Evolutionary conservation across 805 yeast genomes (phyloP), one percentile per base, ranked within the genome.

Genomic region (Jamesozyma gamospora): DNA sequence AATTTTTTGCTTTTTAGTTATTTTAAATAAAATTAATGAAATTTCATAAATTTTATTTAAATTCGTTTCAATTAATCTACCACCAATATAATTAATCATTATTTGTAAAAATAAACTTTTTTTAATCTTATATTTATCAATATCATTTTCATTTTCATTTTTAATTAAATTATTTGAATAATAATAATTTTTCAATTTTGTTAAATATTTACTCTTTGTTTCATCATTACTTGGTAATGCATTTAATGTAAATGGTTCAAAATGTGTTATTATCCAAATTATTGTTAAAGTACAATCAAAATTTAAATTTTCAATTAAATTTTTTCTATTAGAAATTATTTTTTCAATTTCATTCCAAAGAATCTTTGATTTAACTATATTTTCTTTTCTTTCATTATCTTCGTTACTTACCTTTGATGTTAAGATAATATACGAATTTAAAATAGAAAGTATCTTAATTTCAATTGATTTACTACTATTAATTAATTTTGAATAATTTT

Each of bases 201-300:
- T 43, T 15, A 54, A 4, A 26, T 52, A 46, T 15, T n/a, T 27
- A 16, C 41, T 46, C 40, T 40, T 49, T 26, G 50, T 49, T 4
- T 44, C 51, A 21, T 56, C 57, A 10, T 41, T 47, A n/a, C 51
- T 44, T 3, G 61, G 55, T 35, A 58, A 40, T 10, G 61, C 55
- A 28, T 44, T 45, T 18, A 43, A 42, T 2, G 58, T 54, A 32
- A 60, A 60, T 0, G 62, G 61, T 21, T 60, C 58, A 28, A 57
- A 52, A 43, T 54, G 62, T 2, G 57, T 36, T 28, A 51, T 47
- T 9, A 57, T 44, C 59, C 62, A 56, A 4, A 56, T 16, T n/a
- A 60, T 36, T 2, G 49, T 42, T 16, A 48, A 36, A 1, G 59
- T 52, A 40, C 62, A 51, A 16, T 50, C 54, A 59, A 59, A 58